Base-by-base conservation (phyloP, 2,329 filamentous ascomycete species). In the Phialocephala sp. region DNA sequence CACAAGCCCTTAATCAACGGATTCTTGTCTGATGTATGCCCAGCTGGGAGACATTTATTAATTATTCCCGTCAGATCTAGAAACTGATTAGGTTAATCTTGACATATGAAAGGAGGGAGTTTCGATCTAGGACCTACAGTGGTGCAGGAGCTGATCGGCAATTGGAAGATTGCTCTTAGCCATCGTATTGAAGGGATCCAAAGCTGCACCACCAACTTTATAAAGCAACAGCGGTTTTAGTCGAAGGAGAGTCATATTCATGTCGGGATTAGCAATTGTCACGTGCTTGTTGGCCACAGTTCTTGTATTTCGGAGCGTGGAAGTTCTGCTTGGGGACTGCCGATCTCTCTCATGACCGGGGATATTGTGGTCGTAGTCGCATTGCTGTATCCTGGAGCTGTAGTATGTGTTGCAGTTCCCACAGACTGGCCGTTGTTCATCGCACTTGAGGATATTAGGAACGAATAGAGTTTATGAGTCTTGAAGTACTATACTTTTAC, bases 321-420 rank as follows among this genome's bases (percentile, higher is more conserved):
- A 32, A 35, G 50, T 4, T 54, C 55, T 57, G n/a, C 18, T 39
- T 12, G 50, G 32, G 11, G 50, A 8, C 18, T 41, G 32, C 8
- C n/a, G 35, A 5, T 20, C 20, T 24, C 9, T 6, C 43, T 22
- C 14, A 27, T 12, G 32, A 8, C 15, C 11, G 20, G 52, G 59
- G n/a, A 18, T 15, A 45, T 14, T 5, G 41, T 41, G n/a, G 1
- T n/a, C 27, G 54, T 55, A 62, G 37, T 58, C 59, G 37, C 63
- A 59, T 55, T 62, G 8, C 15, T 50, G 36, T 15, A 58, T 54
- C 32, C 27, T 54, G 14, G 52, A 43, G 59, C 39, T 54, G 32
- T 50, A 65, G 20, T 65, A 65, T 27, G 41, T 36, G 27, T 62
- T 62, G 43, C 59, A 65, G 36, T 65, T 65, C 2, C 37, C 36